Base-by-base conservation (phyloP, 2,329 filamentous ascomycete species). In the Botrytis squamosa region DNA sequence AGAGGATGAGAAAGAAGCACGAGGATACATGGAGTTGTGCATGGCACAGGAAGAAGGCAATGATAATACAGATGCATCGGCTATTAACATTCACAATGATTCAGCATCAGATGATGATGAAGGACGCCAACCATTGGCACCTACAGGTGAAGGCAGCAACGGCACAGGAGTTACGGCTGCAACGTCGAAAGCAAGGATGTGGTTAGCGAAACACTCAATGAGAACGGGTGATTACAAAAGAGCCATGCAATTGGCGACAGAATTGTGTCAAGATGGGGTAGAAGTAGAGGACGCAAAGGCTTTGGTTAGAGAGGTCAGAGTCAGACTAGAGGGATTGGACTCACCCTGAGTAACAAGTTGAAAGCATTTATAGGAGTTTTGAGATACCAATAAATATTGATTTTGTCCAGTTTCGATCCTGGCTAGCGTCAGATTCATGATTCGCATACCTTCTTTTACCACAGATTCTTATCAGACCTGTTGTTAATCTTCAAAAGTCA, bases 231-330 rank as follows among this genome's bases (percentile, higher is more conserved):
- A 97, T 82, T 93, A 93, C 78, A 85, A 87, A 46, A 88, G 92
- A 33, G 93, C 94, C 6, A 92, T 92, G 83, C 89, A 93, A 75
- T 84, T 98, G 60, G 95, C 94, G 0, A 94, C 91, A 75, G 96
- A 99, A 83, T 85, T 99, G 64, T 98, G 95, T 81, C 94, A 98
- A 83, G 96, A 99, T 82, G 96, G 96, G 0, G 91, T 97, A 40
- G 96, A 98, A 83, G 94, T 98, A 3, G 96, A 99, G 81, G 96
- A 99, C 83, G 96, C 96, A 42, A 98, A 98, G 84, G 94, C 94
- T 5, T 85, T 98, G 78, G 92, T 97, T 75, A 88, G 94, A 75
- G 95, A 98, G 82, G 91, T 97, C 20, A 88, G 95, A 77, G 92
- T 92, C 7, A 88, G 93, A 77, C 87, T 94, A 60, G 80, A 80